phyloP scores from a whole-genome alignment of 345 rosid species.

The Luvunga scandens region DNA sequence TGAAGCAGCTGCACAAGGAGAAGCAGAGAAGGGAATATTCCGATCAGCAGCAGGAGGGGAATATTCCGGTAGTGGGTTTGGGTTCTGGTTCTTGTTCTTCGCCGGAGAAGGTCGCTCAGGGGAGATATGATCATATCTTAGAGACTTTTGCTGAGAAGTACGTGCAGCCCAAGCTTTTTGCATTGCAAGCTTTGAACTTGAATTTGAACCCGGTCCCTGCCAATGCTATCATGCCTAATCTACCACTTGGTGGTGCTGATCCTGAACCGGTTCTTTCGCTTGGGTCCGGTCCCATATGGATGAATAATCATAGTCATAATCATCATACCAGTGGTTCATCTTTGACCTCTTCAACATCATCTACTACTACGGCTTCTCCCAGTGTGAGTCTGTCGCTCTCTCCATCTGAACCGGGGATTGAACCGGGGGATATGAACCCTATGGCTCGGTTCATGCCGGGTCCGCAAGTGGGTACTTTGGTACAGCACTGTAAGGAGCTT shows the following conservation, averaged over 20 bases:
- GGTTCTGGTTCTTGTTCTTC: neutral
- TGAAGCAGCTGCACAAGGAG: constrained; percentile 33
- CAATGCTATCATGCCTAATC: neutral
- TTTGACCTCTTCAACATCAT: constrained; percentile 16
- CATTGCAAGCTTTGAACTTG: constrained; percentile 12
- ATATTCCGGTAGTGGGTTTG: neutral
- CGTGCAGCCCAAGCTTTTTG: constrained; percentile 30
- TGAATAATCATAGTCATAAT: constrained; percentile 7
- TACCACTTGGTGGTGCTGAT: neutral
- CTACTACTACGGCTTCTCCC: constrained; percentile 16
- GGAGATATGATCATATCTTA: constrained; percentile 44
- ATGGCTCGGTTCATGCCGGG: constrained; percentile 7
- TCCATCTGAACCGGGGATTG: constrained; percentile 13
- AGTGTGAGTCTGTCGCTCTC: constrained; percentile 17
- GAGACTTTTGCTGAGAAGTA: constrained; percentile 51
- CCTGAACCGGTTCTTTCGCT: constrained; percentile 29
- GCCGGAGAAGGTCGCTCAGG: constrained; percentile 33
- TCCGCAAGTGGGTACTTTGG: constrained; percentile 8
- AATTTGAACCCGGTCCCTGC: neutral
- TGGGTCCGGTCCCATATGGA: constrained; percentile 18
- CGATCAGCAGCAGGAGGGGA: constrained; percentile 6
- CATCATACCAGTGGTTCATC: neutral
- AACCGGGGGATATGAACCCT: neutral
- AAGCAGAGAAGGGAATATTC: constrained; percentile 3
- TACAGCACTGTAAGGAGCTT: constrained; percentile 24